phyloP scores from a whole-genome alignment of 2,329 filamentous ascomycete species.

The Colletotrichum eleusines region DNA sequence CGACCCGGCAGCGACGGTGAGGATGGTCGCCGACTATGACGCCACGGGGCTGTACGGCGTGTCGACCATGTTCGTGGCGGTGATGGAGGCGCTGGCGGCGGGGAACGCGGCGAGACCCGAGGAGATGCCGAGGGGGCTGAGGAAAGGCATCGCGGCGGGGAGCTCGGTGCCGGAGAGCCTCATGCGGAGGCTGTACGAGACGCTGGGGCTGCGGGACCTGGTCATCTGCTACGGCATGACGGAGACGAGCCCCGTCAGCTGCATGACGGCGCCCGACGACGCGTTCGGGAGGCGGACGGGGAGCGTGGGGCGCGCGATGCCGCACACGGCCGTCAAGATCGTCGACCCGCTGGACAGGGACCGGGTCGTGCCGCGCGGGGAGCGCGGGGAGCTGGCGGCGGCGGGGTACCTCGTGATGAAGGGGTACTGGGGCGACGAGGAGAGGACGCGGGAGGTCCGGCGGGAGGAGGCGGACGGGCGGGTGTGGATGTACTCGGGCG shows the following conservation, averaged over 20 bases:
- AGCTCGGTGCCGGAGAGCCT: conserved; percentile 85
- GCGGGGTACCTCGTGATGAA: conserved; percentile 91
- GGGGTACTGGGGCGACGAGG: conserved; percentile 85
- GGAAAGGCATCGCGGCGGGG: conserved; percentile 93
- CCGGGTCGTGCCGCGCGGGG: conserved; percentile 70
- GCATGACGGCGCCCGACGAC: conserved; percentile 86
- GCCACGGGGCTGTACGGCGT: conserved; percentile 85
- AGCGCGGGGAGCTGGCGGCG: conserved; percentile 84
- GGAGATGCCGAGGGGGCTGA: conserved; percentile 59
- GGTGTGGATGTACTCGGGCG: conserved; percentile 92
- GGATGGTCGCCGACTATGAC: conserved; percentile 63
- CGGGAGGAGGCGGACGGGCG: conserved; percentile 61
- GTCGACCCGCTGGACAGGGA: conserved; percentile 75
- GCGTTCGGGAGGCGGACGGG: conserved; percentile 78
- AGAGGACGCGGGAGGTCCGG: conserved; percentile 76
- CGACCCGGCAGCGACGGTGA: conserved; percentile 79
- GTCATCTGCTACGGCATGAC: conserved; percentile 99
- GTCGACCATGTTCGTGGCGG: conserved; percentile 92
- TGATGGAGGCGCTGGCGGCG: conserved; percentile 79
- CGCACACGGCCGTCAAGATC: conserved; percentile 82
- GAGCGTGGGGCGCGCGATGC: conserved; percentile 84
- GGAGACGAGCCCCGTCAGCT: conserved; percentile 82
- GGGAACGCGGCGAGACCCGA: conserved; percentile 46
- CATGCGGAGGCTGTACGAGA: conserved; percentile 80
- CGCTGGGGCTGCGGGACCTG: conserved; percentile 81